Evolutionary conservation across 73 alveolate genomes (phyloP).

Genomic region (Paramecium bursaria): DNA sequence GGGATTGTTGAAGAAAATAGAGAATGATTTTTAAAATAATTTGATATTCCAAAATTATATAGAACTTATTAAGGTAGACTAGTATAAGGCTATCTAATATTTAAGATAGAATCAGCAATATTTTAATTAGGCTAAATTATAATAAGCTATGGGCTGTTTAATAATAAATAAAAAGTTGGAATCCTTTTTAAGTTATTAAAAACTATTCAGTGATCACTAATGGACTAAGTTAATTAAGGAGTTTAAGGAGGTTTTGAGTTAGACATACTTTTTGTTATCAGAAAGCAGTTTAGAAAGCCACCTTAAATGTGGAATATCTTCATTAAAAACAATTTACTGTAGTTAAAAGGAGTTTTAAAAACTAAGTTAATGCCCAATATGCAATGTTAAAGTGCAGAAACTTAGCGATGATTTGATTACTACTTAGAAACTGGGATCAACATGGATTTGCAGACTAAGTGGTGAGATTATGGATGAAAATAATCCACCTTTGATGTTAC

Average conservation of each 20-base stretch:
- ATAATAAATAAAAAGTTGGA: not conserved
- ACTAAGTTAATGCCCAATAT: slow-evolving; percentile 28
- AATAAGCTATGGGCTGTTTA: slow-evolving; percentile 27
- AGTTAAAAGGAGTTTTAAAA: not conserved
- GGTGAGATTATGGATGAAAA: slow-evolving; percentile 57
- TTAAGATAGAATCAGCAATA: not conserved
- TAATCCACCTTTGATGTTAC: slow-evolving; percentile 48
- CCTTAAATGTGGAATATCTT: slow-evolving; percentile 35
- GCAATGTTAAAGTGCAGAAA: slow-evolving; percentile 11
- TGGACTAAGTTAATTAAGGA: not conserved
- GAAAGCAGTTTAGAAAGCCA: slow-evolving; percentile 1
- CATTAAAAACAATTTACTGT: slow-evolving; percentile 39
- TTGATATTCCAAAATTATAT: slow-evolving; percentile 2
- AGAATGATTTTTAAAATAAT: slow-evolving; percentile 5
- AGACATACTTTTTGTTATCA: not conserved
- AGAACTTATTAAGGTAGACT: slow-evolving; percentile 21
- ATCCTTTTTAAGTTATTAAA: not conserved
- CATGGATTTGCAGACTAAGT: slow-evolving; percentile 32
- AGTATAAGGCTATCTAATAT: not conserved
- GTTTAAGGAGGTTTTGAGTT: slow-evolving; percentile 12
- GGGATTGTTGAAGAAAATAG: not conserved
- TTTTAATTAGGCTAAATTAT: not conserved
- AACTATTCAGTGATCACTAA: not conserved
- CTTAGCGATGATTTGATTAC: slow-evolving; percentile 18
- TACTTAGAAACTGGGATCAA: slow-evolving; percentile 41